phyloP scores from a whole-genome alignment of 306 rosid species.

The Cercis canadensis region DNA sequence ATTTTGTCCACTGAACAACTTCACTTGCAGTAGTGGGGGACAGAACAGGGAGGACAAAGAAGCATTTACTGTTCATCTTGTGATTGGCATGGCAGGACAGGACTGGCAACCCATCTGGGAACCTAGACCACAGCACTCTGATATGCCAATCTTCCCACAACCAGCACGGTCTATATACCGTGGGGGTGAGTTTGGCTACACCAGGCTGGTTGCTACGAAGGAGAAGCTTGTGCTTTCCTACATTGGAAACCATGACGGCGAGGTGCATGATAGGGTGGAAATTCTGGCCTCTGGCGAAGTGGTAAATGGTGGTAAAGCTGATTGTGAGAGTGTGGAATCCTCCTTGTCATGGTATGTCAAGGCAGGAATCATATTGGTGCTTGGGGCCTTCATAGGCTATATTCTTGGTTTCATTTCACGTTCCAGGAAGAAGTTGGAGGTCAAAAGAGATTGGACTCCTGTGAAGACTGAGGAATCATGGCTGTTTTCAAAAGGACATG shows the following conservation, averaged over 20 bases:
- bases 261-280: constrained; percentile 70
- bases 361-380: constrained; percentile 68
- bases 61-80: constrained; percentile 73
- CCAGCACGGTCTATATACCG: constrained; percentile 75
- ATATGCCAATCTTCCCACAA: constrained; percentile 82
- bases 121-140: constrained; percentile 69
- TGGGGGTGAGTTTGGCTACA: constrained; percentile 90
- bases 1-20: constrained; percentile 79
- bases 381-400: constrained; percentile 84
- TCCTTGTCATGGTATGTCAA: constrained; percentile 59
- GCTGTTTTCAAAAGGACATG: constrained; percentile 21
- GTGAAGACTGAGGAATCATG: constrained; percentile 73
- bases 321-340: constrained; percentile 38
- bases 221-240: constrained; percentile 69
- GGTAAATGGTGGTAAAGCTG: constrained; percentile 37
- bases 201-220: constrained; percentile 74
- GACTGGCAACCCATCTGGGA: constrained; percentile 93
- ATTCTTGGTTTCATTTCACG: constrained; percentile 67
- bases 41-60: constrained; percentile 44
- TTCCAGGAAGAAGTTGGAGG: constrained; percentile 50
- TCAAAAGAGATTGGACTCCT: constrained; percentile 60
- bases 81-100: constrained; percentile 94
- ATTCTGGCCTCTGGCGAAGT: constrained; percentile 75
- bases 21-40: constrained; percentile 63
- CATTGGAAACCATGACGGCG: constrained; percentile 86